These are phyloP conservation scores for Colletotrichum tropicale DNA, from an alignment of 2,329 filamentous ascomycete genomes.

Conservation along the genomic window DNA sequence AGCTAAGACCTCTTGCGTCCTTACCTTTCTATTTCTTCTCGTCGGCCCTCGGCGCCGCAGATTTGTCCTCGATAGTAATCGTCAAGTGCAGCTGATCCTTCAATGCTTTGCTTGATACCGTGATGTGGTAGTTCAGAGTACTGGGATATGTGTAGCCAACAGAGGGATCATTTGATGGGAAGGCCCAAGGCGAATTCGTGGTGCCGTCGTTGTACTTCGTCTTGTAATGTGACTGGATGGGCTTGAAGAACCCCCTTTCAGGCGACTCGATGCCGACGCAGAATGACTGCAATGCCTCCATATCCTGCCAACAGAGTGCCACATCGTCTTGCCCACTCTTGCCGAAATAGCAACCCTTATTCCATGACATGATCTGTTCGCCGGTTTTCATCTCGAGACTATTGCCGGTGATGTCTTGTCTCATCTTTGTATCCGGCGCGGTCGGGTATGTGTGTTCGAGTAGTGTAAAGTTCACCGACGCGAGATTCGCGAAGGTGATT, in stretches of 20 bases:
- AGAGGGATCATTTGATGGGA: neutral
- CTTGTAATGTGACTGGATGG: conserved; percentile 10
- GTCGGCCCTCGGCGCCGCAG: neutral
- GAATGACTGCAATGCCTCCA: conserved; percentile 9
- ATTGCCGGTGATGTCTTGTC: neutral
- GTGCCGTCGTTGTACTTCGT: conserved; percentile 12
- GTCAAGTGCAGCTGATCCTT: conserved; percentile 5
- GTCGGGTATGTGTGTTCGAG: neutral
- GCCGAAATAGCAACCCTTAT: conserved; percentile 12
- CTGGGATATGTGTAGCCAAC: neutral
- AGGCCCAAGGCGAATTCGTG: neutral
- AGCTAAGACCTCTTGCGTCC: neutral
- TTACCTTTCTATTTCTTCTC: neutral
- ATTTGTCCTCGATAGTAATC: neutral
- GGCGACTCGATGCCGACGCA: conserved; percentile 14
- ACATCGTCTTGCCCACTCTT: conserved; percentile 7
- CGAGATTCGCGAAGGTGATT: neutral
- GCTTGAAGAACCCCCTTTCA: conserved; percentile 9
- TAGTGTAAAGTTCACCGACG: conserved; percentile 5
- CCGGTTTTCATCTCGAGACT: neutral
- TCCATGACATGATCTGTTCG: neutral
- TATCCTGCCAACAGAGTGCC: conserved; percentile 10
- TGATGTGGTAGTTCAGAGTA: conserved; percentile 4
- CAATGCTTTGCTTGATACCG: neutral
- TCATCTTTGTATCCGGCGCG: neutral